Conservation (phyloP, 163 green algal species). For the Scenedesmus sp. region DNA sequence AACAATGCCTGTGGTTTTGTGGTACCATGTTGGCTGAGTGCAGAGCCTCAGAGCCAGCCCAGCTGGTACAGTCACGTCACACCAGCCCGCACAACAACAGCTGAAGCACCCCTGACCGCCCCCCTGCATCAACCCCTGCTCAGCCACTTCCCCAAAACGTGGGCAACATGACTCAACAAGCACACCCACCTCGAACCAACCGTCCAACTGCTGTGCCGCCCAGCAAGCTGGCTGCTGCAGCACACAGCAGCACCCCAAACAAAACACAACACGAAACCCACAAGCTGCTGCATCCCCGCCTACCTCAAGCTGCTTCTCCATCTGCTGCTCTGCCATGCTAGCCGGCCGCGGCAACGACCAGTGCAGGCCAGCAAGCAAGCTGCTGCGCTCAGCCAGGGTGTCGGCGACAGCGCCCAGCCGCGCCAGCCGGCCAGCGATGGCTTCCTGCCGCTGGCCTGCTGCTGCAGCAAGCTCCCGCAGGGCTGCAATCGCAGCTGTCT, state of each 20-base stretch:
- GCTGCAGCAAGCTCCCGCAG: constrained; percentile 18
- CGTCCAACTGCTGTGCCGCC: too few relatives aligned
- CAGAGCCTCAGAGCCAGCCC: too few relatives aligned
- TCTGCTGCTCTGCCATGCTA: constrained; percentile 41
- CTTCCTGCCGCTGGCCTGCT: constrained; percentile 7
- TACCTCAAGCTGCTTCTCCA: constrained; percentile 53
- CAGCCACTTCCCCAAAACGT: too few relatives aligned
- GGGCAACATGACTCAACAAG: too few relatives aligned
- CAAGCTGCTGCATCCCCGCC: background rate
- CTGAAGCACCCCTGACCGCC: too few relatives aligned
- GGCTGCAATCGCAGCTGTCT: background rate
- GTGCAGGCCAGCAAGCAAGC: constrained; percentile 46
- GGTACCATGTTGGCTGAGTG: too few relatives aligned
- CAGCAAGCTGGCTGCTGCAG: constrained; percentile 3
- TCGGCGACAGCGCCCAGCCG: background rate
- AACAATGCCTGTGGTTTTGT: too few relatives aligned
- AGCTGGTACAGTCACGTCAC: too few relatives aligned
- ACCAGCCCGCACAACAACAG: too few relatives aligned
- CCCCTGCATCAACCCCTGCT: too few relatives aligned
- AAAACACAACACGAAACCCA: background rate
- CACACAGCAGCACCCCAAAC: background rate
- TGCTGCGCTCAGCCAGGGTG: constrained; percentile 40
- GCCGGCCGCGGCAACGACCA: constrained; percentile 36
- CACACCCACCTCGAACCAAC: too few relatives aligned
- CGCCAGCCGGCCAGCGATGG: background rate